Conservation (phyloP, 2,329 filamentous ascomycete species). For the Botrytis deweyae region DNA sequence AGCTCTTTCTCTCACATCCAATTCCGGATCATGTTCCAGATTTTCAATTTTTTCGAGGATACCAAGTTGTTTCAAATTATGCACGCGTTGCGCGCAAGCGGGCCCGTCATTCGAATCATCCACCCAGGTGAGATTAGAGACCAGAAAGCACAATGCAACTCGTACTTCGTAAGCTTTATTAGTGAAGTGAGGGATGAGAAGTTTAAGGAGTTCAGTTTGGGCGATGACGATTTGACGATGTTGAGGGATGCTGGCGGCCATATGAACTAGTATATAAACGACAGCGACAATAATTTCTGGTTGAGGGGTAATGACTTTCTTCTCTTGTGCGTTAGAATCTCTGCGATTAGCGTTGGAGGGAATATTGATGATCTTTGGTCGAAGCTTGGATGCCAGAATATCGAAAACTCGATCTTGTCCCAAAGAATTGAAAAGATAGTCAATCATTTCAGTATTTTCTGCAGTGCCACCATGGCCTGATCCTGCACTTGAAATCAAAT, state of each 20-base stretch:
- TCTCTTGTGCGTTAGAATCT: conserved; percentile 42
- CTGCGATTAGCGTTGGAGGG: conserved; percentile 46
- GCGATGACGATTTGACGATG: conserved; percentile 77
- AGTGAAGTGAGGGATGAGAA: conserved; percentile 70
- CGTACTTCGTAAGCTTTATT: conserved; percentile 74
- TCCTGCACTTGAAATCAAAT: conserved; percentile 67
- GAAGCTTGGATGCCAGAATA: conserved; percentile 76
- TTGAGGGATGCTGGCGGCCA: conserved; percentile 76
- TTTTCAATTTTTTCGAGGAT: conserved; percentile 65
- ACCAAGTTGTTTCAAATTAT: conserved; percentile 68
- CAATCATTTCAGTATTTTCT: conserved; percentile 72
- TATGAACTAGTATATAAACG: conserved; percentile 80
- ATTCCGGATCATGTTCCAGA: conserved; percentile 66
- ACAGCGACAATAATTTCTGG: conserved; percentile 74
- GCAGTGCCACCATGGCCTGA: conserved; percentile 47
- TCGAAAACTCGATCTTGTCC: conserved; percentile 78
- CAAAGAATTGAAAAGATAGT: conserved; percentile 74
- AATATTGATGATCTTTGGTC: conserved; percentile 56
- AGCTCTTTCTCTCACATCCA: conserved; percentile 81
- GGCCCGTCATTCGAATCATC: conserved; percentile 69
- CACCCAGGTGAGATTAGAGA: conserved; percentile 81
- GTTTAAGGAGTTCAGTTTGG: conserved; percentile 72
- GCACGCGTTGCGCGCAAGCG: conserved; percentile 64
- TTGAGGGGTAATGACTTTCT: conserved; percentile 56
- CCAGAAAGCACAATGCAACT: conserved; percentile 75